A percentile compares a stretch with the other conserved stretches of the same genome.
Evolutionary conservation across 257 asterid genomes (phyloP).

Genomic region (Marsdenia floribunda): DNA sequence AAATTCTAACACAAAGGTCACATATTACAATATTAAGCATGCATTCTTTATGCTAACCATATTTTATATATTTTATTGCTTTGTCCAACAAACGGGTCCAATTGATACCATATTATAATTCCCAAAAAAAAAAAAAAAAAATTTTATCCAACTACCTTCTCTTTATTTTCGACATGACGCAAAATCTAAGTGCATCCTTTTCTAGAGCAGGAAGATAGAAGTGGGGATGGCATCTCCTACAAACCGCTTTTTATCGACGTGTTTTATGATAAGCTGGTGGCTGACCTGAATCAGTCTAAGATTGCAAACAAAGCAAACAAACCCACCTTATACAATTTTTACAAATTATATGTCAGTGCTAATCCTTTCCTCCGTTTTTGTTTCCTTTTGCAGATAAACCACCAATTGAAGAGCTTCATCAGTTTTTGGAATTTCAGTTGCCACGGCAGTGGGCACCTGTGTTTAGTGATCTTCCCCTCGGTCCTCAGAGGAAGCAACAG

Average conservation of each 20-base stretch:
- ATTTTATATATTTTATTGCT: too few relatives aligned
- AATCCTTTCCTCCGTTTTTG: constrained; percentile 4
- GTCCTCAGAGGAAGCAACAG: constrained; percentile 85
- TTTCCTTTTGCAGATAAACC: constrained; percentile 73
- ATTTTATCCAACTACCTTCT: not conserved
- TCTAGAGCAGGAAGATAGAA: not conserved
- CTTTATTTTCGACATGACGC: not conserved
- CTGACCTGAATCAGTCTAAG: constrained; percentile 1
- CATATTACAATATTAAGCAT: not conserved
- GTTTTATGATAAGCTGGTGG: constrained; percentile 2
- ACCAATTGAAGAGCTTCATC: constrained; percentile 97
- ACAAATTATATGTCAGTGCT: not conserved
- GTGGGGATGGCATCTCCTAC: not conserved
- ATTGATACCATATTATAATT: too few relatives aligned
- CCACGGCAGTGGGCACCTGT: constrained; percentile 99
- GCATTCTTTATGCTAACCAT: not conserved
- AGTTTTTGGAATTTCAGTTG: constrained; percentile 94
- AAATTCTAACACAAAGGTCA: not conserved
- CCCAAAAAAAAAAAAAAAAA: too few relatives aligned
- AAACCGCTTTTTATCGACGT: not conserved
- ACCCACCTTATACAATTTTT: not conserved
- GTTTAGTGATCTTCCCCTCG: constrained; percentile 91
- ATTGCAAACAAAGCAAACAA: not conserved
- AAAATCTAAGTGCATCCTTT: not conserved
- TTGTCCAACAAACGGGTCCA: not conserved